Base-by-base conservation (phyloP, 148 eudicot genomes). In the Rheum nobile region DNA sequence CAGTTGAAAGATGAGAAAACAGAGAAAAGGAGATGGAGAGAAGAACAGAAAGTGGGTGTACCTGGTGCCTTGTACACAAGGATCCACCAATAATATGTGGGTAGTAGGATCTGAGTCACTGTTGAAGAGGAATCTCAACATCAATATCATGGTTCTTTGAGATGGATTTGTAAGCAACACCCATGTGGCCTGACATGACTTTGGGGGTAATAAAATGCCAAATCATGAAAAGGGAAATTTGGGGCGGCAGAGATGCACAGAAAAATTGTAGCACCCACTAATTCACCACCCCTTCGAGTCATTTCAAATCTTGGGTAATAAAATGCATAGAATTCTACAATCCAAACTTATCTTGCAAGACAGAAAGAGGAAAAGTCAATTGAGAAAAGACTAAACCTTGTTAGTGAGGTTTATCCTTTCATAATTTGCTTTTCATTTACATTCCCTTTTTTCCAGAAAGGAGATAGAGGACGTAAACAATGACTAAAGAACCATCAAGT, bases 131-230 rank as follows among this genome's bases (percentile, higher is more conserved):
- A 59, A 59, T 28, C 67, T 59, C 67, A 59, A 59, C 67, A 59
- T 59, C 67, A 59, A n/a, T 59, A 28, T 59, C 67, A 59, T 59
- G 67, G 67, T 10, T 59, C n/a, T 59, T 59, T 59, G 16, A 59
- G 55, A 48, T 17, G 6, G 22, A 48, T 48, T 48, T 48, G 55
- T 48, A 16, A 59, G 67, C 34, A 59, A 59, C 57, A 59, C 67
- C 67, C 67, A 55, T 55, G 63, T 55, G 63, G 63, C 63, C 63
- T 55, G 63, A 55, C 11, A 55, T 19, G 63, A 55, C 63, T 55
- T 55, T 55, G 31, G 63, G 31, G 63, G 63, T 55, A 55, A 47
- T 55, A 55, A 47, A 47, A 16, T 47, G 1, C 54, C 54, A 47
- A 47, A 47, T 55, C 31, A 55, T 55, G n/a, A 19, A 22, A 55